phyloP scores from a whole-genome alignment of 2,329 filamentous ascomycete genomes.

The Colletotrichum truncatum region DNA sequence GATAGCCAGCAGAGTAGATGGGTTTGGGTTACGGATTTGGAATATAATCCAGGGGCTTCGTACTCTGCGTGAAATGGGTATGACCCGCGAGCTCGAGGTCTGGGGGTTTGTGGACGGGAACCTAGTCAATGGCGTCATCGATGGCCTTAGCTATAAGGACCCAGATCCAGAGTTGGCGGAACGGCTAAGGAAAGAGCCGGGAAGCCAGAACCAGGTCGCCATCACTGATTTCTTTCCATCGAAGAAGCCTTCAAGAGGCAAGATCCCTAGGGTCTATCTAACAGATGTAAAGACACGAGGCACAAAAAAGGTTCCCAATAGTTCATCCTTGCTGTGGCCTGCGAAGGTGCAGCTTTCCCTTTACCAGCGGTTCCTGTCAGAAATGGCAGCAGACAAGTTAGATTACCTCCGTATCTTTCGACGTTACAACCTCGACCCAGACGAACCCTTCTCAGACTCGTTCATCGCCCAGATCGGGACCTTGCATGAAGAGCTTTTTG shows the following conservation, averaged over 20 bases:
- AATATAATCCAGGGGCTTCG: constrained; percentile 89
- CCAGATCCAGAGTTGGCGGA: constrained; percentile 78
- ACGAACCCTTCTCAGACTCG: constrained; percentile 76
- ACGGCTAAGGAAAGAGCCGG: constrained; percentile 52
- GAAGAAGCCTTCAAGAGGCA: constrained; percentile 27
- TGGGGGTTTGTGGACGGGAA: constrained; percentile 88
- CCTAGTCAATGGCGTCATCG: constrained; percentile 89
- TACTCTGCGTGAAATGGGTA: constrained; percentile 74
- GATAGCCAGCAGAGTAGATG: constrained; percentile 79
- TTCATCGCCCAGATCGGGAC: constrained; percentile 81
- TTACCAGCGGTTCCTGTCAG: constrained; percentile 85
- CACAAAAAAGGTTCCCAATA: constrained; percentile 69
- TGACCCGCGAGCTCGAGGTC: constrained; percentile 81
- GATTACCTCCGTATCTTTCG: constrained; percentile 74
- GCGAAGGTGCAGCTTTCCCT: constrained; percentile 89
- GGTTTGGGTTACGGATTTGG: constrained; percentile 85
- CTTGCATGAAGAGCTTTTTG: constrained; percentile 73
- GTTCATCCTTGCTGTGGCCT: constrained; percentile 74
- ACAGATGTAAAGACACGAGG: constrained; percentile 89
- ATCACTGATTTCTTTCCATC: constrained; percentile 52
- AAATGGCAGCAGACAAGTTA: constrained; percentile 76
- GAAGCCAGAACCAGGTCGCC: constrained; percentile 43
- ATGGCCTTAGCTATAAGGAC: constrained; percentile 81
- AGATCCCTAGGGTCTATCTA: constrained; percentile 68
- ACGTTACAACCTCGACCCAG: constrained; percentile 75